phyloP scores from a whole-genome alignment of 495 filamentous ascomycete species.

The Hyaloscypha variabilis region DNA sequence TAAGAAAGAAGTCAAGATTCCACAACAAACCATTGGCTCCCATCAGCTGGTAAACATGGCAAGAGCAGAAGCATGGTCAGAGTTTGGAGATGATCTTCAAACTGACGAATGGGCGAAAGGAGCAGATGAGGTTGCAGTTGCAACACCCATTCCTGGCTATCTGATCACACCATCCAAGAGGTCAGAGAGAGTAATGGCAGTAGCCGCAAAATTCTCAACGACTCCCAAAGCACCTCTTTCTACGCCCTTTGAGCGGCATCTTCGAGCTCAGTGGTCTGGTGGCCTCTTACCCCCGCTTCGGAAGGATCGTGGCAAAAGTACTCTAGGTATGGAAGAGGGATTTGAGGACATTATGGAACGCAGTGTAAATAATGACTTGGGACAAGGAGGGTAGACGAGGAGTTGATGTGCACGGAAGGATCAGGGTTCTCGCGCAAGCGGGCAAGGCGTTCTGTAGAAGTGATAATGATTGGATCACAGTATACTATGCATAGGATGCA shows the following conservation, averaged over 20 bases:
- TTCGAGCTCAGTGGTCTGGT: slow-evolving; percentile 30
- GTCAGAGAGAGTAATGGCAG: slow-evolving; percentile 51
- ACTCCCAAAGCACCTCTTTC: slow-evolving; percentile 34
- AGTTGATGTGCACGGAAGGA: neutral
- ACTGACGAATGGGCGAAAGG: slow-evolving; percentile 26
- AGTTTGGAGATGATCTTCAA: slow-evolving; percentile 27
- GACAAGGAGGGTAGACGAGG: slow-evolving; percentile 1
- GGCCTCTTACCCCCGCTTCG: slow-evolving; percentile 14
- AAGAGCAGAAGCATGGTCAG: slow-evolving; percentile 29
- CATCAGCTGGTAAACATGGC: slow-evolving; percentile 17
- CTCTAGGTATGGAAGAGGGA: slow-evolving; percentile 17
- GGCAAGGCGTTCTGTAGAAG: slow-evolving; percentile 20
- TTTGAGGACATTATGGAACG: slow-evolving; percentile 28
- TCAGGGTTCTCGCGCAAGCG: neutral
- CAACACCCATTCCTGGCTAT: slow-evolving; percentile 52
- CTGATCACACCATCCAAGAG: slow-evolving; percentile 61
- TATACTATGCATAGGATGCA: neutral
- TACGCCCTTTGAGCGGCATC: slow-evolving; percentile 33
- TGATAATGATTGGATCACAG: slow-evolving; percentile 20
- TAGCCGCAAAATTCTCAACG: slow-evolving; percentile 41
- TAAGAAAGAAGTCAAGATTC: slow-evolving; percentile 28
- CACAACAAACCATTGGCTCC: slow-evolving; percentile 5
- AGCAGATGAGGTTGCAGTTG: slow-evolving; percentile 34
- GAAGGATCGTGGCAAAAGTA: slow-evolving; percentile 20
- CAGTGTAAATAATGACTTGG: slow-evolving; percentile 17